Evolutionary conservation across 164 flowering plant species (phyloP), one percentile per base, ranked within the genome.

Genomic region (Hamamelis virginiana): DNA sequence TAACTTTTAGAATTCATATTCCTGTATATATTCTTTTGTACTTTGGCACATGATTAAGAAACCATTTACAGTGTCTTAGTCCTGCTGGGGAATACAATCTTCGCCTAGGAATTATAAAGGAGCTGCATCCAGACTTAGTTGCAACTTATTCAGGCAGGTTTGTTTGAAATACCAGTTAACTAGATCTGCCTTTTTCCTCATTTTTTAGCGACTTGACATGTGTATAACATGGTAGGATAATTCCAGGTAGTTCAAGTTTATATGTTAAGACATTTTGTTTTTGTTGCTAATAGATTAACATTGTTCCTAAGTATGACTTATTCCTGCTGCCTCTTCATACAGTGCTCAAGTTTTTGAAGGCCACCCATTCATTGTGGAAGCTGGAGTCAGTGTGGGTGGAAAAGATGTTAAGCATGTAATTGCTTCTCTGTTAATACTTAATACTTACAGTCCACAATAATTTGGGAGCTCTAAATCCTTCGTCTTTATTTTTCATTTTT

Each of bases 61-160:
- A 28, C 66, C 57, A 12, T 65, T 72, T 83, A 73, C 84, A 95
- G 99, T 91, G 97, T 82, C 95, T 95, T 64, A 95, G 98, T 82
- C 99, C 98, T 81, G 98, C 99, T 21, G 99, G 97, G 48, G 98
- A 95, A 77, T 95, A 92, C 80, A 95, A 95, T 80, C 95, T 95
- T 70, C 99, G 98, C 43, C 82, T 95, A 14, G 99, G 99, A 59
- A 92, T 95, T 69, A 85, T 90, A 70, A 95, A 95, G 87, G 99
- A 95, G 78, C 82, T 95, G 72, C 94, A 95, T 78, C 99, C 99
- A 23, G 99, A 95, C 73, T 86, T 95, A 94, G 99, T 92, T 75
- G 98, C 98, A 14, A 92, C 99, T 67, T 89, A 87, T 83, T 89
- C 99, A 50, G 91, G 97, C 83, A 95, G 99, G 99, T 94, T 71